phyloP scores from a whole-genome alignment of 495 filamentous ascomycete genomes.

The Halenospora varia region DNA sequence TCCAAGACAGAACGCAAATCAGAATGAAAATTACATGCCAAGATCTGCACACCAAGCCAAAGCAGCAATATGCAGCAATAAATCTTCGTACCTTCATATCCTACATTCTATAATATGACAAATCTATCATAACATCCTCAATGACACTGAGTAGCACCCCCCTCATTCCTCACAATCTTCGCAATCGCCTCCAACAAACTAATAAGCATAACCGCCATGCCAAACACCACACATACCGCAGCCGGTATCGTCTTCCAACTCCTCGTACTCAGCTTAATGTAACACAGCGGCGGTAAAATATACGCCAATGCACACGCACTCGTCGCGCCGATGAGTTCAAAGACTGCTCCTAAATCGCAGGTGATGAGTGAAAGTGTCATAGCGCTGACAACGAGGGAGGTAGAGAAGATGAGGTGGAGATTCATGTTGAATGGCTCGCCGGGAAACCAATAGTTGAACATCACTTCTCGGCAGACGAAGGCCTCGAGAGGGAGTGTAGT shows the following conservation, averaged over 20 bases:
- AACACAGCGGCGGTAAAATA: conserved; percentile 91
- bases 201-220: conserved; percentile 76
- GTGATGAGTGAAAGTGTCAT: conserved; percentile 76
- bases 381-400: conserved; percentile 71
- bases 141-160: conserved; percentile 18
- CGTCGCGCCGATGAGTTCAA: conserved; percentile 93
- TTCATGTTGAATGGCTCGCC: conserved; percentile 73
- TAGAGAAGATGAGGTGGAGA: conserved; percentile 81
- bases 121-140: neutral
- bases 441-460: conserved; percentile 90
- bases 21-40: no score
- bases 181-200: conserved; percentile 70
- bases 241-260: conserved; percentile 50
- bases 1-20: no score
- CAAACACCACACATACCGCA: conserved; percentile 51
- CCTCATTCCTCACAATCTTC: conserved; percentile 48
- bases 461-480: conserved; percentile 95
- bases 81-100: neutral
- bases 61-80: neutral
- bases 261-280: conserved; percentile 81
- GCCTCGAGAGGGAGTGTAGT: conserved; percentile 94
- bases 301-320: conserved; percentile 91
- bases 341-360: conserved; percentile 89
- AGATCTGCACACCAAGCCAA: no score
- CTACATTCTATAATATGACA: conserved; percentile 2